A percentile compares a stretch with the other conserved stretches of the same genome.
These are phyloP conservation scores for Didymosphaeria variabile DNA, from an alignment of 2,329 filamentous ascomycete species.

Conservation along the genomic window DNA sequence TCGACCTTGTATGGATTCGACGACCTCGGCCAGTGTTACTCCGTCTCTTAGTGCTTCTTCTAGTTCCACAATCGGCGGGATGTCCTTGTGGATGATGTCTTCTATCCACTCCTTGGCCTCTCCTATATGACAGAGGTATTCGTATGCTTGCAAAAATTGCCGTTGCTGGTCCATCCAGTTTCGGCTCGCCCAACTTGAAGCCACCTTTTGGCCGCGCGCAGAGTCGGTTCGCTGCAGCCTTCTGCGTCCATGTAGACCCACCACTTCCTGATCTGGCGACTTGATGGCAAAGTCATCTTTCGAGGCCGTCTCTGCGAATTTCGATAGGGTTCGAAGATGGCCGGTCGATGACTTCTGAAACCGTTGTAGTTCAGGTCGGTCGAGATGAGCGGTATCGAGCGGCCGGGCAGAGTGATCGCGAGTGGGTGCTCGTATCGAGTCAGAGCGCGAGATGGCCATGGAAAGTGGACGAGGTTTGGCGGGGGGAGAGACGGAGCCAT, in stretches of 20 bases:
- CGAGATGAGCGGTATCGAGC: slow-evolving; percentile 44
- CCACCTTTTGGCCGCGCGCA: slow-evolving; percentile 61
- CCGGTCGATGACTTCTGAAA: slow-evolving; percentile 89
- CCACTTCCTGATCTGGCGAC: slow-evolving; percentile 82
- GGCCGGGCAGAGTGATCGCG: slow-evolving; percentile 44
- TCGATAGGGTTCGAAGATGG: slow-evolving; percentile 86
- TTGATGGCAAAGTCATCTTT: slow-evolving; percentile 84
- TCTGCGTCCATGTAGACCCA: slow-evolving; percentile 83
- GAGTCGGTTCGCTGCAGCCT: slow-evolving; percentile 77
- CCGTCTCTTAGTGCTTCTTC: slow-evolving; percentile 93
- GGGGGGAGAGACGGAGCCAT: slow-evolving; percentile 56
- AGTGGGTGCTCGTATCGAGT: slow-evolving; percentile 49
- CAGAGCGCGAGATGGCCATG: slow-evolving; percentile 50
- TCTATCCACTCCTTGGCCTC: slow-evolving; percentile 99
- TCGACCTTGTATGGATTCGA: slow-evolving; percentile 82
- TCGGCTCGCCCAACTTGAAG: slow-evolving; percentile 74
- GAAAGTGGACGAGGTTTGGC: slow-evolving; percentile 55
- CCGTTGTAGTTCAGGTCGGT: slow-evolving; percentile 72
- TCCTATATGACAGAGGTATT: slow-evolving; percentile 98
- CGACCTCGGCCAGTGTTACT: slow-evolving; percentile 92
- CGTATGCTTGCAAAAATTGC: slow-evolving; percentile 95
- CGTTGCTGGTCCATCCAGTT: slow-evolving; percentile 99
- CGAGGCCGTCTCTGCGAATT: slow-evolving; percentile 77
- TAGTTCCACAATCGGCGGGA: slow-evolving; percentile 91
- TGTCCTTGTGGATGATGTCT: slow-evolving; percentile 81